Evolutionary conservation across 495 filamentous ascomycete genomes (phyloP).

Genomic region (Penicillium lividum): DNA sequence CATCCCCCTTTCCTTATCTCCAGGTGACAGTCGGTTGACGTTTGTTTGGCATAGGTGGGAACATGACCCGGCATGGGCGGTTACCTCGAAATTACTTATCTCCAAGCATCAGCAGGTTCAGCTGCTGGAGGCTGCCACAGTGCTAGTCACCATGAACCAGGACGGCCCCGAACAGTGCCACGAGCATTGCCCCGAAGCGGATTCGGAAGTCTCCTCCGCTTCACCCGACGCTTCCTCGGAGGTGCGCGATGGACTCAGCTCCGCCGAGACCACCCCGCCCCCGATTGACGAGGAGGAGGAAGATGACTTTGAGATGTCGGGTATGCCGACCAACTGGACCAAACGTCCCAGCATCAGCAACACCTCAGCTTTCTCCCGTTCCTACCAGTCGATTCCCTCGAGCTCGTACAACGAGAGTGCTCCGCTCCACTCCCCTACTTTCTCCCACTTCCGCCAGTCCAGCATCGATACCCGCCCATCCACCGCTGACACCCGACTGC

Average conservation of each 20-base stretch:
- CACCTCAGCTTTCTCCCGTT: conserved; percentile 71
- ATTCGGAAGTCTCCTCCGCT: conserved; percentile 78
- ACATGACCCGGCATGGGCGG: conserved; percentile 97
- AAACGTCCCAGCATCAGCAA: conserved; percentile 59
- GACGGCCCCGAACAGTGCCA: conserved; percentile 55
- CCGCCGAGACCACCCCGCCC: conserved; percentile 57
- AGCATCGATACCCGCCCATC: conserved; percentile 65
- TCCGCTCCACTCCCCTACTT: conserved; percentile 47
- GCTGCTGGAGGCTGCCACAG: conserved; percentile 91
- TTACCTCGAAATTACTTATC: conserved; percentile 95
- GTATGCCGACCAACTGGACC: conserved; percentile 34
- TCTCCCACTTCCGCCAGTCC: conserved; percentile 50
- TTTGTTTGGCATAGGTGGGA: conserved; percentile 80
- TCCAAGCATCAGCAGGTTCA: conserved; percentile 99
- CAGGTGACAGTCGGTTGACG: conserved; percentile 34
- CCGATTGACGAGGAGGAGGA: conserved; percentile 51
- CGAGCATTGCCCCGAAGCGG: conserved; percentile 62
- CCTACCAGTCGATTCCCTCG: conserved; percentile 77
- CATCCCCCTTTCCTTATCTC: conserved; percentile 17
- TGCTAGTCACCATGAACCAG: conserved; percentile 89
- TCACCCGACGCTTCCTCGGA: conserved; percentile 81
- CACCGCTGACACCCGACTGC: conserved; percentile 59
- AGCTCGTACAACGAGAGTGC: conserved; percentile 51
- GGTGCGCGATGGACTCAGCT: conserved; percentile 65
- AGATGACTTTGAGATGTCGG: conserved; percentile 44